Evolutionary conservation across 2,329 filamentous ascomycete species (phyloP), one percentile per base, ranked within the genome.

Genomic region (Neofusicoccum ribis): DNA sequence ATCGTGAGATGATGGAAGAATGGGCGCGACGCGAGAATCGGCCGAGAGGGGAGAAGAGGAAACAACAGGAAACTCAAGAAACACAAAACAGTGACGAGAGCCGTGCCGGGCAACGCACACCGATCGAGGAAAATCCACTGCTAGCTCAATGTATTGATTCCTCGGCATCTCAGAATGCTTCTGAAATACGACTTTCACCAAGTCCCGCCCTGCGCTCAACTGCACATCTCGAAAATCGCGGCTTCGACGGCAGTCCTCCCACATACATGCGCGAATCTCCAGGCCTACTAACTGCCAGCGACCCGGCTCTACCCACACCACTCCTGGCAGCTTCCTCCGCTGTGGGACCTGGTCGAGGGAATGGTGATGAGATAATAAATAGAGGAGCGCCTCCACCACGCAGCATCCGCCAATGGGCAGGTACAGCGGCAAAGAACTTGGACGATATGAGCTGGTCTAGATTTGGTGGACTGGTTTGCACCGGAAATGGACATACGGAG

Each of bases 1-100:
- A 96, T 68, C 47, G 73, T 5, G 70, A 85, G 63, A 89, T 93
- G 84, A 77, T 82, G 63, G 54, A 44, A 15, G n/a, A 41, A 23
- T 54, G 61, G 49, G 50, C 46, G 41, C 20, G 41, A 41, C 60
- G 47, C 15, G 41, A 34, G n/a, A 23, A n/a, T 3, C 50, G 9
- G 6, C 14, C 15, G 9, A 39, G 14, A 23, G 27, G 15, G 41
- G 20, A 37, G 27, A 50, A 64, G 41, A 64, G 49, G 43, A 37
- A 47, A 37, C 56, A 37, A n/a, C 49, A 56, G 17, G 49, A 54
- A 44, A 64, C 50, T 5, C 49, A 64, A 17, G 61, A 46, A 37
- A 56, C 49, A 12, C 49, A 56, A 12, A 11, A 15, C 12, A 46
- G 49, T 5, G 49, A 51, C 9, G 47, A 50, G 11, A 51, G 47